Evolutionary conservation across 1,139 yeast species (phyloP).

Genomic region (Lodderomyces metapsilosis): DNA sequence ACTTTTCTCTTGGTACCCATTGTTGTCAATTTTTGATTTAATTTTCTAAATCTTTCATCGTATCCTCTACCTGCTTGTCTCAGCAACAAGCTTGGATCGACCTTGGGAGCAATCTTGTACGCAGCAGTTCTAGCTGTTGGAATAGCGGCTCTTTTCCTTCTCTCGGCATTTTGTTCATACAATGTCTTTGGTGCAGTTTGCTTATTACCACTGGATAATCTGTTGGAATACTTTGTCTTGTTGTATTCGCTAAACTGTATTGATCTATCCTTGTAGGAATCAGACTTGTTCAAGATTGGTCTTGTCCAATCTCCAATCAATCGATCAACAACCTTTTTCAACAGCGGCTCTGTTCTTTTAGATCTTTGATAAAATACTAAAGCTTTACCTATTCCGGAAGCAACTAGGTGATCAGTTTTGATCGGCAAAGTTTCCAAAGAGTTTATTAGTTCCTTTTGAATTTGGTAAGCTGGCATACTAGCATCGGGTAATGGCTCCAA

Average conservation of each 20-base stretch:
- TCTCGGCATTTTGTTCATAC: slow-evolving; percentile 89
- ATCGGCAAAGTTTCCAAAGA: slow-evolving; percentile 81
- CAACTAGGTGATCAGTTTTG: slow-evolving; percentile 92
- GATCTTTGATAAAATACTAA: slow-evolving; percentile 91
- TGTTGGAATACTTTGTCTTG: slow-evolving; percentile 51
- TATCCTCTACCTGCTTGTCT: slow-evolving; percentile 44
- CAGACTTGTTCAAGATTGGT: slow-evolving; percentile 94
- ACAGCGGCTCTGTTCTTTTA: slow-evolving; percentile 80
- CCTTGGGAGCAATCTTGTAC: slow-evolving; percentile 87
- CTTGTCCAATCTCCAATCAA: slow-evolving; percentile 97
- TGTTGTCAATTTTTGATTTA: slow-evolving; percentile 53
- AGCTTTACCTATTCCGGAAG: slow-evolving; percentile 91
- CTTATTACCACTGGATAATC: slow-evolving; percentile 38
- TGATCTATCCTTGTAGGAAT: slow-evolving; percentile 86
- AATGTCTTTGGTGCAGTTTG: slow-evolving; percentile 51
- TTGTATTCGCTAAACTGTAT: slow-evolving; percentile 73
- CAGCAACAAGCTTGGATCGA: slow-evolving; percentile 47
- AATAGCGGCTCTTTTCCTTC: slow-evolving; percentile 91
- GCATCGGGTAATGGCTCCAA: slow-evolving; percentile 98
- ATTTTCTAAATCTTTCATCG: slow-evolving; percentile 77
- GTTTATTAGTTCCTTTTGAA: slow-evolving; percentile 80
- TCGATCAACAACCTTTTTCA: slow-evolving; percentile 86
- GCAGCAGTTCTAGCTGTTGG: slow-evolving; percentile 88
- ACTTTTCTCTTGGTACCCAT: slow-evolving; percentile 49
- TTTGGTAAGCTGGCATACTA: slow-evolving; percentile 93